Conservation (phyloP, 2,329 filamentous ascomycete species). For the Albifimbria verrucaria region DNA sequence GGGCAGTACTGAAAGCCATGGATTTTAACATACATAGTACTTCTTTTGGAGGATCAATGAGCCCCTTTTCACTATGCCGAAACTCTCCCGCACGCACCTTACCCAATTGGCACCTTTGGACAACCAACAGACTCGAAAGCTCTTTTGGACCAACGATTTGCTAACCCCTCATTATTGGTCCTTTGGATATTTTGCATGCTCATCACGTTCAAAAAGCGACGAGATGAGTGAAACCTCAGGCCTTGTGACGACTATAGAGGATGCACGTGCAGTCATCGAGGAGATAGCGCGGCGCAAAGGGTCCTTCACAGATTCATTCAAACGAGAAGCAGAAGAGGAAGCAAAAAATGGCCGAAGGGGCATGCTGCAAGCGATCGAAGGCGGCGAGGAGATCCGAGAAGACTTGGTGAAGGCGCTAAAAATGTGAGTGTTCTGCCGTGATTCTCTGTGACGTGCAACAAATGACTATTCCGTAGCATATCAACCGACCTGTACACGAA, state of each 20-base stretch:
- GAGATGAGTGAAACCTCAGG: background rate
- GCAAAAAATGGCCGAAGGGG: background rate
- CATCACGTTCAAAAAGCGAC: background rate
- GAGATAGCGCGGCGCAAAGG: background rate
- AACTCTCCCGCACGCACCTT: too few relatives aligned
- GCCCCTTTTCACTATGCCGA: too few relatives aligned
- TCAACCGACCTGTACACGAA: constrained; percentile 4
- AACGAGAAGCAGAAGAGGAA: background rate
- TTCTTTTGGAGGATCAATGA: too few relatives aligned
- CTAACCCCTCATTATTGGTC: background rate
- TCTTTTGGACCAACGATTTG: too few relatives aligned
- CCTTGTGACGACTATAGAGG: background rate
- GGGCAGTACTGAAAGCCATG: too few relatives aligned
- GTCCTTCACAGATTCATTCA: background rate
- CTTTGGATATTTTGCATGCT: background rate
- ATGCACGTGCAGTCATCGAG: background rate
- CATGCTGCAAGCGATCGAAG: background rate
- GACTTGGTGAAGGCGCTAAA: background rate
- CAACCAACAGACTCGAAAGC: too few relatives aligned
- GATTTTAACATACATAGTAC: too few relatives aligned
- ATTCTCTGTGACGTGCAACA: background rate
- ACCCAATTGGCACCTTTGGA: too few relatives aligned
- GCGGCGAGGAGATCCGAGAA: background rate
- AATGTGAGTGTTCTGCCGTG: background rate
- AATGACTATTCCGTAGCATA: constrained; percentile 48